Percentiles rank a stretch among this genome's conserved stretches.
Conservation (phyloP, 495 filamentous ascomycete species). For the Xylaria palmicola region DNA sequence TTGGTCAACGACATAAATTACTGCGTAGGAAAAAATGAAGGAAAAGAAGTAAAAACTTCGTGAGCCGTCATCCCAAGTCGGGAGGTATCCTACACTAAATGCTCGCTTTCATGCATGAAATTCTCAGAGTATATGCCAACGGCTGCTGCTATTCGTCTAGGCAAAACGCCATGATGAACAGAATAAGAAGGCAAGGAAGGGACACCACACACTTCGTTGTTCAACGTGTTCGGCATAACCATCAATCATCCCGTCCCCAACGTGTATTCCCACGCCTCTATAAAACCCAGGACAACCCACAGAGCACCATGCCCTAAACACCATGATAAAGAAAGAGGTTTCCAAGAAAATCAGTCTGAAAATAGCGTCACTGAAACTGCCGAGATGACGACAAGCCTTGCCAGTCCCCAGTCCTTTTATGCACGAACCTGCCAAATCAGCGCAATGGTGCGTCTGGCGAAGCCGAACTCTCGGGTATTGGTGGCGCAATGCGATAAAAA, state of each 20-base stretch:
- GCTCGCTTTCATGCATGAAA: not conserved
- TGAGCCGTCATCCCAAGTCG: conserved; percentile 2
- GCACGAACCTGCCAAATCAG: not conserved
- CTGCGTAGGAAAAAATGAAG: not conserved
- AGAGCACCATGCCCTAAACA: not conserved
- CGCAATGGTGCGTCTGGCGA: not conserved
- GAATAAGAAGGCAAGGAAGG: not conserved
- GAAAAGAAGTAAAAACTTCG: not conserved
- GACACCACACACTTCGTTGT: not conserved
- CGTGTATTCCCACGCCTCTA: not conserved
- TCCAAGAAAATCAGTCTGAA: too few species aligned
- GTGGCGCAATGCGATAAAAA: not conserved
- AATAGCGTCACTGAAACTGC: too few species aligned
- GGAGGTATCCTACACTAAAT: conserved; percentile 16
- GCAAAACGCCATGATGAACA: not conserved
- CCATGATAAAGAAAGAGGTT: too few species aligned
- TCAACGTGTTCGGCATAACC: not conserved
- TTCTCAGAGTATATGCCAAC: not conserved
- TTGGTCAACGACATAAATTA: not conserved
- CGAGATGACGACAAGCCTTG: not conserved
- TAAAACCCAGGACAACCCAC: not conserved
- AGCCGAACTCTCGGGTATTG: not conserved
- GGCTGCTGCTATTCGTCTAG: not conserved
- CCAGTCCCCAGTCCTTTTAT: too few species aligned
- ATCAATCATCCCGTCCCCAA: not conserved